Conservation (phyloP, 2,329 filamentous ascomycete genomes). For the Aureobasidium sp. region DNA sequence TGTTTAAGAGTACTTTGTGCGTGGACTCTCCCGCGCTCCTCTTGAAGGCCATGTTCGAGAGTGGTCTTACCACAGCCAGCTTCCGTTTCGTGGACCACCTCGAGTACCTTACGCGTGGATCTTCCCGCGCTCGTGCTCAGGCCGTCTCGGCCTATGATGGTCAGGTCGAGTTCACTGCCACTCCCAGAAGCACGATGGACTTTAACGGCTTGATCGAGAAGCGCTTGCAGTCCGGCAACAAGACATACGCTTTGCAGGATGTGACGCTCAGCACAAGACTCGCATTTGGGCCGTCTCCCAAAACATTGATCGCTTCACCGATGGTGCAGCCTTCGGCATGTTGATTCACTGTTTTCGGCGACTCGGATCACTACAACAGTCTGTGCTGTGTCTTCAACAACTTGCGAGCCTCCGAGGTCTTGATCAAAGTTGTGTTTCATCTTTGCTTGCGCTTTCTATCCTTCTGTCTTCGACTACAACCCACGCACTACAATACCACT, state of each 20-base stretch:
- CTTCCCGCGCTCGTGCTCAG: not conserved
- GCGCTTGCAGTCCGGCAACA: too few species aligned
- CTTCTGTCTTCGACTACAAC: too few species aligned
- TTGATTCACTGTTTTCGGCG: too few species aligned
- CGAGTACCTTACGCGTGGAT: not conserved
- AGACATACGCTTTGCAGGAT: conserved; percentile 20
- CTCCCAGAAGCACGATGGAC: conserved; percentile 15
- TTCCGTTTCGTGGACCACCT: conserved; percentile 18
- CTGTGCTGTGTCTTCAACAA: too few species aligned
- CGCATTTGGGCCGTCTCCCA: conserved; percentile 60
- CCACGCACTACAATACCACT: too few species aligned
- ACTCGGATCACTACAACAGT: too few species aligned
- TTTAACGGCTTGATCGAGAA: conserved; percentile 11
- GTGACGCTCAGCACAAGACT: conserved; percentile 54
- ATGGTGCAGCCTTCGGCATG: conserved; percentile 47
- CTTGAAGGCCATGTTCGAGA: conserved; percentile 17
- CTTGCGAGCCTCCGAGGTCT: too few species aligned
- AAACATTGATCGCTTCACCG: conserved; percentile 57
- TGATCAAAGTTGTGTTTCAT: too few species aligned
- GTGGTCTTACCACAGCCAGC: conserved; percentile 13
- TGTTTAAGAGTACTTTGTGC: conserved; percentile 2
- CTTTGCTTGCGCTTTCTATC: too few species aligned
- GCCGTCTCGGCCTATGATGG: conserved; percentile 21
- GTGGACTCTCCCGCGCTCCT: not conserved
- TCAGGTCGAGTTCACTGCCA: conserved; percentile 23